Base-by-base conservation (phyloP, 129 eudicot species). In the Artemisia tridentata region DNA sequence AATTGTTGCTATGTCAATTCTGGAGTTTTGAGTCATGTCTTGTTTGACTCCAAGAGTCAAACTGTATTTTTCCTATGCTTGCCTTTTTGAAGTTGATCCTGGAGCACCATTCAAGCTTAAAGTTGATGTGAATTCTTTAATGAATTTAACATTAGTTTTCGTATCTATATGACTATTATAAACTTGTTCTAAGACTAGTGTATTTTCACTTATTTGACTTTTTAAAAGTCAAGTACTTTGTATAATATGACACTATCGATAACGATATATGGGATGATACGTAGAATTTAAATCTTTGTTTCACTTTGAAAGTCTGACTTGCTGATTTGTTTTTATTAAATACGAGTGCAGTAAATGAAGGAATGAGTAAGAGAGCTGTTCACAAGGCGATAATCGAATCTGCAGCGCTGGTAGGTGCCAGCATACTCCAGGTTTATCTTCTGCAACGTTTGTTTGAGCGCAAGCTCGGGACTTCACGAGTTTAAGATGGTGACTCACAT, bases 321-420 rank as follows among this genome's bases (percentile, higher is more conserved):
- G 76, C 49, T 63, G 64, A 51, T 53, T 41, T 63, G 63, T 75
- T 0, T 25, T 63, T 38, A 14, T 7, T 51, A 7, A 61, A 61
- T 29, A 45, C 56, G 72, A 12, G 19, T 85, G 88, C 88, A 92
- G 98, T 88, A 49, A 88, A 88, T 73, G 95, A 88, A 69, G 88
- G 76, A 25, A 81, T 92, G 96, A 81, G 96, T 72, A 74, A 74
- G 63, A 86, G 95, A 81, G 95, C 96, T 5, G 71, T 92, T 61
- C 85, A 92, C 82, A 92, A 92, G 86, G 96, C 91, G 20, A 45
- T 92, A 38, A 82, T 86, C 7, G 98, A 92, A 77, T 88, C 96
- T 9, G 65, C 85, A 5, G 95, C 95, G 13, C 84, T 92, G 21
- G 72, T 88, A 2, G 91, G 98, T 13, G 87, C 80, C 16, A 92